Base-by-base conservation (phyloP, 1,284 basidiomycete species). In the Papiliotrema terrestris region DNA sequence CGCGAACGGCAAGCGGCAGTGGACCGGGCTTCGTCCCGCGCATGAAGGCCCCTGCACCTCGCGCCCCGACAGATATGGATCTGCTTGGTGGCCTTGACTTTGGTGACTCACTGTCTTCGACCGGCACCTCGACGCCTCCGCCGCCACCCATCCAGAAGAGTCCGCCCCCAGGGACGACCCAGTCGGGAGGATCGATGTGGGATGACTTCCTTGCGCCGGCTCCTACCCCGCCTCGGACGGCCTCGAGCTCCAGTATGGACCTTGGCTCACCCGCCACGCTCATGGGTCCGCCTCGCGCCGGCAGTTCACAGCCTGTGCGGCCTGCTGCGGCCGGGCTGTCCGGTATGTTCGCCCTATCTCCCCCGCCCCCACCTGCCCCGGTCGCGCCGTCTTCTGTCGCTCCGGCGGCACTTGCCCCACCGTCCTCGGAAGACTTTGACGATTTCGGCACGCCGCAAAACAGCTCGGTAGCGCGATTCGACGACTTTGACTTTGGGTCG, bases 1-100 rank as follows among this genome's bases (percentile, higher is more conserved):
- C 41, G 6, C 15, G 56, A 19, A 45, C 26, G 15, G 19, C 37
- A 32, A 48, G 20, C 29, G 26, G 38, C 19, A 44, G 23, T 15
- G 22, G 45, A 9, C 20, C 23, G 15, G 51, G 43, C 22, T 67
- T 69, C 38, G 64, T 65, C 3, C 62, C 66, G 2, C 54, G 54
- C n/a, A 66, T 68, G 65, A 64, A 59, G 37, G 29, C 52, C 0
- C 29, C 29, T 32, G 29, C 29, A 11, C 29, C 29, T 32, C 48
- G 57, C 1, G 25, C 46, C 11, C 25, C 54, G 8, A 45, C 52
- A 15, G 62, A 65, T 32, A 60, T 73, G 55, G 73, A 75, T 52
- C 58, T 75, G 8, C 55, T 75, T 11, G 62, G 65, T 15, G 72
- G 62, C 3, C 56, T 75, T 8, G 64, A 71, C 49, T 71, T 71